Evolutionary conservation across 2,329 filamentous ascomycete genomes (phyloP).

Genomic region (Clonostachys solani): DNA sequence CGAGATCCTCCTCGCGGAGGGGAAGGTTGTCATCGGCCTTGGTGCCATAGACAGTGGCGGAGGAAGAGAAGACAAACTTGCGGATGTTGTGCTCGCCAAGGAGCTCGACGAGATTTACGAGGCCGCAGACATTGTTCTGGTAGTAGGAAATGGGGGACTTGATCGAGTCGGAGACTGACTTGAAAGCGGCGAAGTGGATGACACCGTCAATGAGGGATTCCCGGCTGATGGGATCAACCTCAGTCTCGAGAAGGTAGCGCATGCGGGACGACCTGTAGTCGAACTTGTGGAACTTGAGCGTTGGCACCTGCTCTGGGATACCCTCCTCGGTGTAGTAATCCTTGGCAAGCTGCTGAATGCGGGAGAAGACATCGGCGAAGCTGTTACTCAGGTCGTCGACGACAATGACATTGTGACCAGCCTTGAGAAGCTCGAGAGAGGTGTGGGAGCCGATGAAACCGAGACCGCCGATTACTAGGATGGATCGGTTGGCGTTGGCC

Average conservation of each 20-base stretch:
- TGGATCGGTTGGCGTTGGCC: conserved; percentile 14
- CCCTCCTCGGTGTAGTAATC: conserved; percentile 15
- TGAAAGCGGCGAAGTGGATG: conserved; percentile 68
- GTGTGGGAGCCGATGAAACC: conserved; percentile 55
- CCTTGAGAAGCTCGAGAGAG: conserved; percentile 46
- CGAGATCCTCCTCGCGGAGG: conserved; percentile 50
- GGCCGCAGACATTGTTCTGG: conserved; percentile 61
- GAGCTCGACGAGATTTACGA: conserved; percentile 53
- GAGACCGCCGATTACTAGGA: conserved; percentile 47
- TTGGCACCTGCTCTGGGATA: conserved; percentile 9
- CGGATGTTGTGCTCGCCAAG: conserved; percentile 58
- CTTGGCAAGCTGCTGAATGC: conserved; percentile 17
- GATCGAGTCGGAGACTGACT: conserved; percentile 62
- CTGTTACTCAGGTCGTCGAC: conserved; percentile 41
- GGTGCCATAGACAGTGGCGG: conserved; percentile 62
- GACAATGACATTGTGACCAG: conserved; percentile 47
- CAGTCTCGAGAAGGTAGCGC: conserved; percentile 28
- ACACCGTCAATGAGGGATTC: conserved; percentile 53
- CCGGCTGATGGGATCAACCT: conserved; percentile 16
- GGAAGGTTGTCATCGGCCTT: conserved; percentile 44
- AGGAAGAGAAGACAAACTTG: conserved; percentile 64
- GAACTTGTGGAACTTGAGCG: conserved; percentile 29
- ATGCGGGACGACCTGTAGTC: conserved; percentile 30
- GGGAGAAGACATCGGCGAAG: conserved; percentile 20
- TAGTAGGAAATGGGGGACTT: conserved; percentile 58